phyloP scores from a whole-genome alignment of 192 early-diverging fungal genomes.

The Umbelopsis sp. region DNA sequence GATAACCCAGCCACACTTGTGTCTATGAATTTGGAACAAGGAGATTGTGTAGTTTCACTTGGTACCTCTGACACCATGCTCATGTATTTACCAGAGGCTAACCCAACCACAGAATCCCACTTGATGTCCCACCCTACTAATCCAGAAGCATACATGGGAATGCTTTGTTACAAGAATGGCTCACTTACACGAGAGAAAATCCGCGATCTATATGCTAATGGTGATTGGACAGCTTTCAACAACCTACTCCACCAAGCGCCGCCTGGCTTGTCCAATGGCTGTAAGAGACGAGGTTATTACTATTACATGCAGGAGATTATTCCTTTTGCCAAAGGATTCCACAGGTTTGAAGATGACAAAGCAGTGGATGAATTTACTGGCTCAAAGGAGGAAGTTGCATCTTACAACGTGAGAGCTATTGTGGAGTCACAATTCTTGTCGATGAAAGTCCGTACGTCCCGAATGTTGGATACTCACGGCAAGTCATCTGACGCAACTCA shows the following conservation, averaged over 20 bases:
- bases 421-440: slow-evolving; percentile 76
- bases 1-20: slow-evolving; percentile 79
- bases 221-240: slow-evolving; percentile 65
- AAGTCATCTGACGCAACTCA: slow-evolving; percentile 16
- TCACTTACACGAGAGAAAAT: slow-evolving; percentile 77
- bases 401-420: slow-evolving; percentile 60
- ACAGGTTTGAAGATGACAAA: slow-evolving; percentile 54
- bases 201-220: slow-evolving; percentile 52
- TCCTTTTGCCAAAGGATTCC: slow-evolving; percentile 68
- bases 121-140: slow-evolving; percentile 62
- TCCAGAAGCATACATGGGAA: slow-evolving; percentile 61
- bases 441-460: slow-evolving; percentile 58
- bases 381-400: slow-evolving; percentile 17
- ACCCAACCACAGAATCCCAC: slow-evolving; percentile 34
- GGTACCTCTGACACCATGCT: slow-evolving; percentile 84
- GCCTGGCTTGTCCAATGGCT: slow-evolving; percentile 11
- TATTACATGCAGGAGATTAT: slow-evolving; percentile 75
- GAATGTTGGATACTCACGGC: slow-evolving; percentile 19
- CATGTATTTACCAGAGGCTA: slow-evolving; percentile 49
- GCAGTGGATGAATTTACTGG: slow-evolving; percentile 40
- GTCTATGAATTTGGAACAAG: slow-evolving; percentile 49
- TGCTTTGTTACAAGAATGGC: slow-evolving; percentile 87
- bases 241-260: slow-evolving; percentile 31
- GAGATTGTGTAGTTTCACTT: slow-evolving; percentile 70
- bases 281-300: slow-evolving; percentile 66